Percentiles rank a stretch among this genome's conserved stretches.
Evolutionary conservation across 2,329 filamentous ascomycete species (phyloP).

Genomic region (Cordyceps cicadae): DNA sequence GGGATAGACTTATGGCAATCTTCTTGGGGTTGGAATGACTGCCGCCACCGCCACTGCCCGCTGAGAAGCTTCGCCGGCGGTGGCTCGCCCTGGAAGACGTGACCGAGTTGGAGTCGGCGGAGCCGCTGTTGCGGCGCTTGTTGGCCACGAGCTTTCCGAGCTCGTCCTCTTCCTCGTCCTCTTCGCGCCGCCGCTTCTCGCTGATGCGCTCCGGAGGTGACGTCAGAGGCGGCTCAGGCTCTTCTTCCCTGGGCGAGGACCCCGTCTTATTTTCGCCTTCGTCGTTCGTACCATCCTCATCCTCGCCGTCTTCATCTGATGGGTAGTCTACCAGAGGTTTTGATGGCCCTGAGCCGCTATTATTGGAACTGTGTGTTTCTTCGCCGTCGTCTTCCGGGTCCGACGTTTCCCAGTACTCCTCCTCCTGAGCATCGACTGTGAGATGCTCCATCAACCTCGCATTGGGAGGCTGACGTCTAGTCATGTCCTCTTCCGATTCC

Average conservation of each 20-base stretch:
- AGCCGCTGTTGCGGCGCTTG: constrained; percentile 54
- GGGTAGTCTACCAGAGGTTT: constrained; percentile 85
- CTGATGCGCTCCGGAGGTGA: constrained; percentile 67
- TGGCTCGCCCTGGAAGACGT: constrained; percentile 24
- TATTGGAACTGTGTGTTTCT: constrained; percentile 23
- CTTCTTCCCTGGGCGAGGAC: constrained; percentile 17
- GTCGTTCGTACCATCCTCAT: constrained; percentile 17
- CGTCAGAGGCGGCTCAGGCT: constrained; percentile 26
- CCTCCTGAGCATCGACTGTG: constrained; percentile 68
- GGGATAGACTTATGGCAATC: constrained; percentile 50
- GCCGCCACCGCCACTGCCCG: constrained; percentile 26
- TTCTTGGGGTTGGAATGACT: constrained; percentile 35
- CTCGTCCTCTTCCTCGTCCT: constrained; percentile 84
- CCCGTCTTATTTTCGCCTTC: constrained; percentile 14
- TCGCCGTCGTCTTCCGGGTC: constrained; percentile 75
- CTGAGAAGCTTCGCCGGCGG: constrained; percentile 34
- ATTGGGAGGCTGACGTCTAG: constrained; percentile 33
- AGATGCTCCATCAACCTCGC: constrained; percentile 64
- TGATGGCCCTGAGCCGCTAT: constrained; percentile 49
- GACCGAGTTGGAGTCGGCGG: constrained; percentile 34
- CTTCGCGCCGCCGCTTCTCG: constrained; percentile 84
- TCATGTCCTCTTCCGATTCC: constrained; percentile 57
- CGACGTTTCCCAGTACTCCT: constrained; percentile 87
- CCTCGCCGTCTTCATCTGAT: constrained; percentile 72
- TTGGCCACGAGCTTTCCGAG: constrained; percentile 69